These are phyloP conservation scores for Toxicodendron radicans DNA, from an alignment of 345 rosid species.

Conservation along the genomic window DNA sequence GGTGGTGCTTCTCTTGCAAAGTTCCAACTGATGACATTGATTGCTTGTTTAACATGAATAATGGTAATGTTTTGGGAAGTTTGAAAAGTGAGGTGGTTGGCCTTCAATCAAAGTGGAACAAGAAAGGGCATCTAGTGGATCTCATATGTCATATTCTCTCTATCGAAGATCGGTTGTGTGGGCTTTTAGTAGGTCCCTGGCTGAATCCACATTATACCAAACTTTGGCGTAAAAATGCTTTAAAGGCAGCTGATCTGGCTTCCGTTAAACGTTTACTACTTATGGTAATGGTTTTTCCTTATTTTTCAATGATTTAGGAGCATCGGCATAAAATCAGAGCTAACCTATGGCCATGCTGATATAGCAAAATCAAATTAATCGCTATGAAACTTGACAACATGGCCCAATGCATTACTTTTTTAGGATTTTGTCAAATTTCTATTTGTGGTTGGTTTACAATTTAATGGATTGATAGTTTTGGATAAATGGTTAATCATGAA, in stretches of 20 bases:
- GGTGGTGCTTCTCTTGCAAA: conserved; percentile 93
- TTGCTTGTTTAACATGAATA: conserved; percentile 70
- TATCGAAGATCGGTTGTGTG: conserved; percentile 74
- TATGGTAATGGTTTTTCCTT: conserved; percentile 47
- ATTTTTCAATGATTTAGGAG: neutral
- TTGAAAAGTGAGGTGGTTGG: conserved; percentile 41
- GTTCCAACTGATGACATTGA: conserved; percentile 45
- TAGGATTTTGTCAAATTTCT: neutral
- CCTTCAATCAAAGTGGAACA: conserved; percentile 36
- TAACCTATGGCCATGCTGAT: neutral
- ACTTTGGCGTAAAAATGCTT: conserved; percentile 62
- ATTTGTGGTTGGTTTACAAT: neutral
- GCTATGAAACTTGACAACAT: neutral
- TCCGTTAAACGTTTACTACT: conserved; percentile 59
- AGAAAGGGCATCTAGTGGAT: conserved; percentile 54
- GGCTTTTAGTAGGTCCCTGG: conserved; percentile 94
- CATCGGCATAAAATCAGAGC: neutral
- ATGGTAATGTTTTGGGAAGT: conserved; percentile 42
- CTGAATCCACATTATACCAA: conserved; percentile 59
- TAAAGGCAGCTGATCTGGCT: conserved; percentile 53
- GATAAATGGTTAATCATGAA: neutral
- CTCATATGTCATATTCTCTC: conserved; percentile 54
- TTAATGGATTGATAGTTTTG: neutral
- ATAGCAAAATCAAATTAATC: neutral
- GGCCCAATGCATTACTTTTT: neutral